A percentile compares a stretch with the other conserved stretches of the same genome.
Conservation (phyloP, 2,329 filamentous ascomycete species). For the Aureobasidium sp. region DNA sequence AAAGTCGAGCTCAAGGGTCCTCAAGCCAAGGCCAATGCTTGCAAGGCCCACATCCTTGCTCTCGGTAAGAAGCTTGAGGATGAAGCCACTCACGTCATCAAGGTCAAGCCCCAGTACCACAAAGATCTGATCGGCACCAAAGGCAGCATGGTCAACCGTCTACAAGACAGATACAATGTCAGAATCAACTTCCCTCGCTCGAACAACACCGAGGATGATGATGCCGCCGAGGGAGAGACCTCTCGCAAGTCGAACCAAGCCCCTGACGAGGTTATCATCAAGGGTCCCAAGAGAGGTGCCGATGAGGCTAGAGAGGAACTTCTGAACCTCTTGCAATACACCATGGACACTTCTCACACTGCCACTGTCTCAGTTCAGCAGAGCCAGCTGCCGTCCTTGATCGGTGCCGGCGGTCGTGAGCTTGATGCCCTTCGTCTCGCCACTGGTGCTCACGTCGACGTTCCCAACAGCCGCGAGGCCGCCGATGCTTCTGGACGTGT, state of each 20-base stretch:
- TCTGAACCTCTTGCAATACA: slow-evolving; percentile 78
- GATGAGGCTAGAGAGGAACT: slow-evolving; percentile 90
- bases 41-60: slow-evolving; percentile 72
- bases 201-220: slow-evolving; percentile 49
- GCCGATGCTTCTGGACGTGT: slow-evolving; percentile 60
- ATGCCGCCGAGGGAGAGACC: slow-evolving; percentile 63
- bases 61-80: slow-evolving; percentile 81
- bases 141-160: slow-evolving; percentile 80
- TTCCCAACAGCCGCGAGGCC: slow-evolving; percentile 72
- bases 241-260: slow-evolving; percentile 65
- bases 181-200: slow-evolving; percentile 90
- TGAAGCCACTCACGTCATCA: slow-evolving; percentile 77
- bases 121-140: slow-evolving; percentile 85
- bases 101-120: slow-evolving; percentile 91
- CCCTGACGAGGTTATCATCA: slow-evolving; percentile 81
- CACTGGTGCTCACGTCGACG: slow-evolving; percentile 84
- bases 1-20: slow-evolving; percentile 94
- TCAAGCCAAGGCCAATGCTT: slow-evolving; percentile 84
- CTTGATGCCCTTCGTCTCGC: slow-evolving; percentile 82
- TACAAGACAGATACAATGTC: slow-evolving; percentile 89
- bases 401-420: slow-evolving; percentile 81
- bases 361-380: slow-evolving; percentile 79
- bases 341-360: slow-evolving; percentile 77
- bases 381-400: slow-evolving; percentile 87
- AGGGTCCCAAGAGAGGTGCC: slow-evolving; percentile 86